A percentile compares a stretch with the other conserved stretches of the same genome.
These are phyloP conservation scores for Globisporangium ultimum DNA, from an alignment of 352 stramenopile species.

Conservation along the genomic window DNA sequence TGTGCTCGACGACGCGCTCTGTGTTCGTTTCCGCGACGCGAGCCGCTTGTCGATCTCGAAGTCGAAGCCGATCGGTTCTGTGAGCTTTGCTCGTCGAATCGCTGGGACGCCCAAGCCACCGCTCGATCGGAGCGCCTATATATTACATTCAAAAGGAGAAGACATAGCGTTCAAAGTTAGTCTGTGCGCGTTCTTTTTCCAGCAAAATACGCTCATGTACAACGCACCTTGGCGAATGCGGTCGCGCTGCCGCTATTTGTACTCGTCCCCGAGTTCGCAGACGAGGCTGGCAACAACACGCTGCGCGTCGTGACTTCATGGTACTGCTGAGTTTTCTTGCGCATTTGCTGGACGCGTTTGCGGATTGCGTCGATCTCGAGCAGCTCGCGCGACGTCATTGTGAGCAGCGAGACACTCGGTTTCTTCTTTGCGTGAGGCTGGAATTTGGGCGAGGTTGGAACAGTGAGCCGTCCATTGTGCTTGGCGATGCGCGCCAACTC, in stretches of 20 bases:
- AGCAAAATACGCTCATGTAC: not conserved
- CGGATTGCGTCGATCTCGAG: constrained; percentile 68
- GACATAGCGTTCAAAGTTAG: not conserved
- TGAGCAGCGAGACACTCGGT: constrained; percentile 42
- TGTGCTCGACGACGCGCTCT: not conserved
- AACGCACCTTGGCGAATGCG: constrained; percentile 32
- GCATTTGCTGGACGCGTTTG: constrained; percentile 50
- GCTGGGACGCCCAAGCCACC: constrained; percentile 66
- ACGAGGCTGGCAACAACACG: constrained; percentile 6
- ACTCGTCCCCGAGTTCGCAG: not conserved
- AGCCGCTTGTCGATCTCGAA: constrained; percentile 67
- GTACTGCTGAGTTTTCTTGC: constrained; percentile 61
- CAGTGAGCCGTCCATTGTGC: constrained; percentile 56
- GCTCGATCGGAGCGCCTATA: constrained; percentile 45
- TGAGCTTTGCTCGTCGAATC: constrained; percentile 63
- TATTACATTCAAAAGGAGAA: not conserved
- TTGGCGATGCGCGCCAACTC: constrained; percentile 36
- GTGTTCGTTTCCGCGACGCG: constrained; percentile 5
- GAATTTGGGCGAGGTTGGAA: constrained; percentile 71
- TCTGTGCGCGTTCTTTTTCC: too few relatives aligned
- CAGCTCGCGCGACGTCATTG: constrained; percentile 66
- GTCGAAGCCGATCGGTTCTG: constrained; percentile 58
- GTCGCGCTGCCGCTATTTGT: constrained; percentile 33
- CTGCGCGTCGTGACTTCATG: constrained; percentile 56
- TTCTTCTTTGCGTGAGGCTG: constrained; percentile 28